Base-by-base conservation (phyloP, 1,139 yeast species). In the Magnusiomyces fungicola region DNA sequence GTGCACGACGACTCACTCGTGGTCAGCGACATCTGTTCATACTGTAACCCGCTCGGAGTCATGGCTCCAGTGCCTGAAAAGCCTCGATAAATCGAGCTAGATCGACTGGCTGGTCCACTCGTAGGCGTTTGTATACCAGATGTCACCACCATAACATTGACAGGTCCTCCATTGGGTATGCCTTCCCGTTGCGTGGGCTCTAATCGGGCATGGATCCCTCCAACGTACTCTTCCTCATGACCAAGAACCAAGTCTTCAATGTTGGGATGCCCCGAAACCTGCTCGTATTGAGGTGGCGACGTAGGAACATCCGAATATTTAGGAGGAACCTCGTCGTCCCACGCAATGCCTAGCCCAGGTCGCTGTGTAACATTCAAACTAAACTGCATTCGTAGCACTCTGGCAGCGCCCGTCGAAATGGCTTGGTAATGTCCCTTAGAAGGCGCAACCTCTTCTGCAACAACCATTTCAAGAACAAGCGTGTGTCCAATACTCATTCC, bases 241-340 rank as follows among this genome's bases (percentile, higher is more conserved):
- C 14, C 36, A 19, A 43, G 36, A 23, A 25, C 12, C 1, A 59
- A 54, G 22, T 57, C 68, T 51, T 66, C 69, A 32, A 67, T 51
- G 21, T 57, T 53, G 7, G 68, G 68, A 41, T 60, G 51, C 23
- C 36, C 36, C 2, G 62, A 60, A 5, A 61, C 62, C 18, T 54
- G 58, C 42, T 67, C 74, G 64, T 87, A 87, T 6, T 81, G 80
- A 1, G 98, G 98, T 0, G 98, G 97, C 43, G 94, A 80, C 43
- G 86, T 71, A 0, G 94, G 79, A 19, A 90, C 90, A 59, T 88
- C 92, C 48, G 80, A 88, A 61, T 94, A 92, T 22, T 88, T 86
- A 1, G 99, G 99, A 0, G 99, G 99, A 19, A 92, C 97, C 66
- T 92, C 98, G 63, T 90, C 97, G 67, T 92, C 97, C 98, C 98